A percentile compares a stretch with the other conserved stretches of the same genome.
Evolutionary conservation across 176 grass and related monocot genomes (phyloP).

Genomic region (Panicum miliaceum): DNA sequence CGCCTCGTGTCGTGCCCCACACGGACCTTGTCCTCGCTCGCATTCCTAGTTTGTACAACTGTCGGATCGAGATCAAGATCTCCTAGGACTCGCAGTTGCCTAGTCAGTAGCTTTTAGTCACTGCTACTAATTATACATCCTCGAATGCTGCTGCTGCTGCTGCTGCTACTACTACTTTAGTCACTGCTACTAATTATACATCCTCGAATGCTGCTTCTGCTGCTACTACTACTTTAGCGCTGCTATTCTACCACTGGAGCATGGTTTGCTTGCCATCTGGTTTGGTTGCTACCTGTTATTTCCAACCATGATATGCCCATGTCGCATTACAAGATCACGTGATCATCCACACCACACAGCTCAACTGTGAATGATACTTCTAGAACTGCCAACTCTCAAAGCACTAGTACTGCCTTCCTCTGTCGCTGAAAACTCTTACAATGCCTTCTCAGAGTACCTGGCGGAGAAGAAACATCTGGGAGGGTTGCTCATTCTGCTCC

Average conservation of each 20-base stretch:
- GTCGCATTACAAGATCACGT: not conserved
- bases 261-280: not conserved
- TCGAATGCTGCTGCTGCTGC: not conserved
- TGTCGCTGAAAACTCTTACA: not conserved
- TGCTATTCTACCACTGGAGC: not conserved
- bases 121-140: not conserved
- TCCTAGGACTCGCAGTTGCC: not conserved
- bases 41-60: not conserved
- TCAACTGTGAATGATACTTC: not conserved
- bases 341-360: not conserved
- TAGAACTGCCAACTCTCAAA: too few relatives aligned
- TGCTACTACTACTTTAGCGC: not conserved
- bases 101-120: not conserved
- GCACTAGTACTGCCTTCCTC: not conserved
- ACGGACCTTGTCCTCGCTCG: not conserved
- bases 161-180: not conserved
- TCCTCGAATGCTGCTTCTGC: not conserved
- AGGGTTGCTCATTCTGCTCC: constrained; percentile 88
- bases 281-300: not conserved
- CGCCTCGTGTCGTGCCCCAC: not conserved
- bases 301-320: not conserved
- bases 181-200: not conserved
- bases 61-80: constrained; percentile 8
- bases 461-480: constrained; percentile 72
- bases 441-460: constrained; percentile 72